Evolutionary conservation across 768 basidiomycete genomes (phyloP).

Genomic region (Amanita brunnescens): DNA sequence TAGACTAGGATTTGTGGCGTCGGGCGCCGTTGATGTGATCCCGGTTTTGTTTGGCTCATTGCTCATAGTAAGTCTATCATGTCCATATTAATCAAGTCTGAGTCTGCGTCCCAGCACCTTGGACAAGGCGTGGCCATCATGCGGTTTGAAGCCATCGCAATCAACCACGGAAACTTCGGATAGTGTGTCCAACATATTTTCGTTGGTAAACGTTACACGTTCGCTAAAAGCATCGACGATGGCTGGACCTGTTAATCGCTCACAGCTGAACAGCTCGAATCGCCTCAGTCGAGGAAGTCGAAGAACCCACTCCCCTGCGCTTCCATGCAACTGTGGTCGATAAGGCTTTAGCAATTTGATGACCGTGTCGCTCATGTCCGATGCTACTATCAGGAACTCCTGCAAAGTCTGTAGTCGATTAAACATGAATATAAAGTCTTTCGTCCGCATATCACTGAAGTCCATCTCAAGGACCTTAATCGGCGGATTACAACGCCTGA

Average conservation of each 20-base stretch:
- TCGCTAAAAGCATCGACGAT: conserved; percentile 43
- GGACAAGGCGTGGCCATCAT: not conserved
- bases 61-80: too few relatives aligned
- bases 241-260: conserved; percentile 49
- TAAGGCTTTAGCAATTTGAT: conserved; percentile 48
- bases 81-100: not conserved
- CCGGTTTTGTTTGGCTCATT: too few relatives aligned
- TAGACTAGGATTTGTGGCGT: too few relatives aligned
- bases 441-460: conserved; percentile 76
- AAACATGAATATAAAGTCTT: conserved; percentile 68
- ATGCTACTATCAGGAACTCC: conserved; percentile 67
- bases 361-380: conserved; percentile 74
- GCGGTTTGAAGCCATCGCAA: conserved; percentile 25
- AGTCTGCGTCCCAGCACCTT: conserved; percentile 1
- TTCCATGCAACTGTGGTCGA: conserved; percentile 8
- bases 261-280: conserved; percentile 53
- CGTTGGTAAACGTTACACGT: conserved; percentile 36
- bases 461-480: conserved; percentile 67
- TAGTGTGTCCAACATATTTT: conserved; percentile 16
- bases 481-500: conserved; percentile 53
- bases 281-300: conserved; percentile 45
- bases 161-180: conserved; percentile 28
- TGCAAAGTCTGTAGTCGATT: conserved; percentile 42
- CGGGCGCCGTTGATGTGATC: too few relatives aligned
- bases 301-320: conserved; percentile 8